Conservation (phyloP, 2,329 filamentous ascomycete species). For the Pezicula rhizophila region DNA sequence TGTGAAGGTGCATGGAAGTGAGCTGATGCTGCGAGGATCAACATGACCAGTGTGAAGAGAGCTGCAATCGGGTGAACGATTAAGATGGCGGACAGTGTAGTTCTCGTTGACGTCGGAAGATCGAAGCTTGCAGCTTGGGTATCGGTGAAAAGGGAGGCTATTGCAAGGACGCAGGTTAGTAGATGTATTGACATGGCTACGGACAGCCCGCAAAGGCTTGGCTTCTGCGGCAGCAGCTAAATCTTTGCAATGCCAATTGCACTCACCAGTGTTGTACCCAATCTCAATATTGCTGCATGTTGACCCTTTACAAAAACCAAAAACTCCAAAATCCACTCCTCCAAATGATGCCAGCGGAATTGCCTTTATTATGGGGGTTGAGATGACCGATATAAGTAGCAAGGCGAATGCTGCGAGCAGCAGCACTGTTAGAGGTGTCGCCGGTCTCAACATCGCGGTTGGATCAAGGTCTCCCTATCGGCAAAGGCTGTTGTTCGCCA, state of each 20-base stretch:
- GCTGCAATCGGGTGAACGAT: conserved; percentile 91
- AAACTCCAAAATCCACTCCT: conserved; percentile 80
- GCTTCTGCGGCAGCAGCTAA: not conserved
- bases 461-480: conserved; percentile 11
- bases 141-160: conserved; percentile 21
- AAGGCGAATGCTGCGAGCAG: conserved; percentile 81
- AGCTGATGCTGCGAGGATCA: conserved; percentile 70
- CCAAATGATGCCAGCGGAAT: conserved; percentile 78
- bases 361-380: conserved; percentile 77
- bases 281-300: conserved; percentile 69
- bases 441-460: conserved; percentile 66
- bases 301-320: conserved; percentile 71
- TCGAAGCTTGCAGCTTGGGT: conserved; percentile 42
- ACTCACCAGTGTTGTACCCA: conserved; percentile 79
- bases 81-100: conserved; percentile 76
- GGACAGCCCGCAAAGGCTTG: conserved; percentile 2
- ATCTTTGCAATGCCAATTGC: not conserved
- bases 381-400: conserved; percentile 81
- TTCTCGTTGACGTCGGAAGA: conserved; percentile 45
- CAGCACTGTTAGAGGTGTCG: conserved; percentile 82
- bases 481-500: conserved; percentile 26
- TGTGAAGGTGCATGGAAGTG: conserved; percentile 86
- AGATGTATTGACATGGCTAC: not conserved
- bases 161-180: conserved; percentile 3
- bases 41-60: conserved; percentile 77